These are phyloP conservation scores for Diplogelasinospora grovesii DNA, from an alignment of 495 filamentous ascomycete species.

Conservation along the genomic window DNA sequence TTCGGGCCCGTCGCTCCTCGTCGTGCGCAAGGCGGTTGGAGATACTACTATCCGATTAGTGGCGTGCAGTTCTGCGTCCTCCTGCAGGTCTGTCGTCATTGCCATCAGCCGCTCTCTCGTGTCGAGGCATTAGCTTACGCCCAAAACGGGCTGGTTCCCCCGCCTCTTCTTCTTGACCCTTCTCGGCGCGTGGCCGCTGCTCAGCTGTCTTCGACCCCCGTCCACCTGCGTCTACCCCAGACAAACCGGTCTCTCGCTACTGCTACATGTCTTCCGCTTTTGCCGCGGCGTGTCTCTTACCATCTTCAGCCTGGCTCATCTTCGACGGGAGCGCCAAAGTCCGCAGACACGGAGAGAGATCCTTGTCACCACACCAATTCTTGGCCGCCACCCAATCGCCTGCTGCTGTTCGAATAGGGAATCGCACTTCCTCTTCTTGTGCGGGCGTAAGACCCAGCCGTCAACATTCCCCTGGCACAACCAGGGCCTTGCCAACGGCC, in stretches of 20 bases:
- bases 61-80: constrained; percentile 12
- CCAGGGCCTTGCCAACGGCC: too few relatives aligned
- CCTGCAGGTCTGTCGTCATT: not conserved
- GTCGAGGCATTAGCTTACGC: constrained; percentile 5
- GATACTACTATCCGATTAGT: constrained; percentile 15
- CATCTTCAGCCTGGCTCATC: not conserved
- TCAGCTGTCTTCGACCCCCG: constrained; percentile 15
- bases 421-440: not conserved
- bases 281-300: constrained; percentile 1
- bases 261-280: constrained; percentile 2
- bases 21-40: constrained; percentile 3
- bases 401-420: not conserved
- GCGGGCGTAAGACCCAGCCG: constrained; percentile 3
- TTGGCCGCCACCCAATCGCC: not conserved
- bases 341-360: constrained; percentile 10
- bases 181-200: constrained; percentile 14
- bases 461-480: not conserved
- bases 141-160: constrained; percentile 5
- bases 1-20: too few relatives aligned
- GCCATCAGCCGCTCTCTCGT: constrained; percentile 8
- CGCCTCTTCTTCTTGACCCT: constrained; percentile 1
- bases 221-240: constrained; percentile 15
- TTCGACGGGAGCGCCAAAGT: not conserved
- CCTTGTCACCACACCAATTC: constrained; percentile 6
- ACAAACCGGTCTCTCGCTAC: constrained; percentile 7